Conservation (phyloP, 2,329 filamentous ascomycete species). For the Chlorencoelia australis region DNA sequence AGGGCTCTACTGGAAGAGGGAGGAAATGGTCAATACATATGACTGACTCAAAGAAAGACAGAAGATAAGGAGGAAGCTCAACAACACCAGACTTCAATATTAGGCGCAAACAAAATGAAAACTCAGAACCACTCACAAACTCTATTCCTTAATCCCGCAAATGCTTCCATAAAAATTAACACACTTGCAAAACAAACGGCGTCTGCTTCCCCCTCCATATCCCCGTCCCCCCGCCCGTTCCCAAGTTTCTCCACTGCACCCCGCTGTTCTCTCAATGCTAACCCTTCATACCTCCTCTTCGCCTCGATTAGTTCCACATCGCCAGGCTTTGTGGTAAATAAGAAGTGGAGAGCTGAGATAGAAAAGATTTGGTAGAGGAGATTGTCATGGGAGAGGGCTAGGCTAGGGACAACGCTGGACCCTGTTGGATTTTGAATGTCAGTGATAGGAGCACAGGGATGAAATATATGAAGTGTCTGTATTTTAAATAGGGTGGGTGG, state of each 20-base stretch:
- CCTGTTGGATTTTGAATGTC: too few relatives aligned
- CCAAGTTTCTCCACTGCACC: constrained; percentile 6
- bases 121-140: too few relatives aligned
- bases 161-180: constrained; percentile 10
- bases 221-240: neutral
- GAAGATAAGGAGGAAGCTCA: too few relatives aligned
- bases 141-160: too few relatives aligned
- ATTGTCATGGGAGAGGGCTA: constrained; percentile 8
- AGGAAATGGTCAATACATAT: too few relatives aligned
- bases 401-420: constrained; percentile 10
- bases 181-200: constrained; percentile 10
- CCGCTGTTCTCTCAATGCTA: constrained; percentile 11
- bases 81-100: too few relatives aligned
- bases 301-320: constrained; percentile 9
- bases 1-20: too few relatives aligned
- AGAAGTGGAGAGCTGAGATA: constrained; percentile 10
- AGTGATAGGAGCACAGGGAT: too few relatives aligned
- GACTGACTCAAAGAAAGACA: too few relatives aligned
- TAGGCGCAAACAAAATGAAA: too few relatives aligned
- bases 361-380: constrained; percentile 13
- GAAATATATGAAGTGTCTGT: too few relatives aligned
- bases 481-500: too few relatives aligned
- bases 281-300: constrained; percentile 8
- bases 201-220: constrained; percentile 9
- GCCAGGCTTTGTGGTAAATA: constrained; percentile 4